Base-by-base conservation (phyloP, 2,329 filamentous ascomycete genomes). In the Fusarium beomiforme region DNA sequence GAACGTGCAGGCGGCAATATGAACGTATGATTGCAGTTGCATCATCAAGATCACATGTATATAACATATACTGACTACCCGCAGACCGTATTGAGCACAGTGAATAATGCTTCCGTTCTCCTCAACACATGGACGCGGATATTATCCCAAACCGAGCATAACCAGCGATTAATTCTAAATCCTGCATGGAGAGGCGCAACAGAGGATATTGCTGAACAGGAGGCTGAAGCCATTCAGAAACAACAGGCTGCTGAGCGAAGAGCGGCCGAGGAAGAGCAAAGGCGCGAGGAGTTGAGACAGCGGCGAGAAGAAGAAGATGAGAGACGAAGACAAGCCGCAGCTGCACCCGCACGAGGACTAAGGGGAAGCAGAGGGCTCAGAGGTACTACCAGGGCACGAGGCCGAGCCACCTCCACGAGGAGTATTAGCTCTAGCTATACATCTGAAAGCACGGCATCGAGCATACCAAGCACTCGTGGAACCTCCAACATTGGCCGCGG, bases 91-190 rank as follows among this genome's bases (percentile, higher is more conserved):
- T 92, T 92, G 58, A 88, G 88, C 68, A 98, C 96, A 6, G 94
- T 98, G 43, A 88, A 88, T 72, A 95, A 95, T 59, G 94, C 96
- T 6, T 97, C 95, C 17, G 93, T 92, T 2, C 88, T 99, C 17
- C 90, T 99, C 34, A 94, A 97, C 76, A 97, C 95, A 19, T 99
- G 95, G 95, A 97, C 94, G 12, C 91, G 94, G 56, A 98, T 99
- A 72, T 88, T 99, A 16, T 96, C 94, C 10, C 96, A 99, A 81
- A 98, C 96, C 8, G 96, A 99, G 82, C 96, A 99, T 82, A 98
- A 97, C 79, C 95, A 98, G 80, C 91, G 96, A 26, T 85, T 99
- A 54, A 91, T 99, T 46, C 86, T 98, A 47, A 92, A 97, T 77
- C 93, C 94, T 4, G 86, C 90, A 64, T 99, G 95, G 94, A 92